Evolutionary conservation across 257 asterid species (phyloP).

Genomic region (Paulownia fortunei): DNA sequence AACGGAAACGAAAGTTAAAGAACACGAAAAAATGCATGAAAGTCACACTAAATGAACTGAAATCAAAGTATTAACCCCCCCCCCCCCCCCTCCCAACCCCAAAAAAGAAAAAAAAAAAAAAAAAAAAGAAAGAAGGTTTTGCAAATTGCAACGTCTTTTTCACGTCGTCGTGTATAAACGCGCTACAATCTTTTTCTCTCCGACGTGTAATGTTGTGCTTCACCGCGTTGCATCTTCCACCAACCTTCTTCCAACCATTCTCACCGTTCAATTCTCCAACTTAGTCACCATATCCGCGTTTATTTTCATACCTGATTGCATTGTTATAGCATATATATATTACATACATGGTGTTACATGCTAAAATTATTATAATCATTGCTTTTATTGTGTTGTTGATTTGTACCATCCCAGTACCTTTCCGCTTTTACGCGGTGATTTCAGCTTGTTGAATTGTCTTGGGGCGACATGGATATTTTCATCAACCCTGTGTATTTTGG

Average conservation of each 20-base stretch:
- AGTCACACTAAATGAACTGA: too few species aligned
- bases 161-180: not conserved
- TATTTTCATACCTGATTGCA: not conserved
- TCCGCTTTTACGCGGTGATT: slow-evolving; percentile 37
- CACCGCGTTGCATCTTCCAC: slow-evolving; percentile 29
- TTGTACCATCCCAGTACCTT: slow-evolving; percentile 4
- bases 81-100: not conserved
- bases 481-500: too few species aligned
- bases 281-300: slow-evolving; percentile 26
- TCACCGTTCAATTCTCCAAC: not conserved
- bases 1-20: too few species aligned
- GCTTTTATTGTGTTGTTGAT: not conserved
- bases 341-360: not conserved
- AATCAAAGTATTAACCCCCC: too few species aligned
- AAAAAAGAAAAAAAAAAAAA: too few species aligned
- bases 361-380: not conserved
- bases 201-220: not conserved
- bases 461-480: not conserved
- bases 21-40: too few species aligned
- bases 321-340: not conserved
- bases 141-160: not conserved
- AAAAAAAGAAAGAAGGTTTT: too few species aligned
- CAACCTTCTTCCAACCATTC: slow-evolving; percentile 2
- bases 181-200: slow-evolving; percentile 5
- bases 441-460: slow-evolving; percentile 13